Evolutionary conservation across 805 yeast species (phyloP).

Genomic region (Cyberlindnera galapagoensis): DNA sequence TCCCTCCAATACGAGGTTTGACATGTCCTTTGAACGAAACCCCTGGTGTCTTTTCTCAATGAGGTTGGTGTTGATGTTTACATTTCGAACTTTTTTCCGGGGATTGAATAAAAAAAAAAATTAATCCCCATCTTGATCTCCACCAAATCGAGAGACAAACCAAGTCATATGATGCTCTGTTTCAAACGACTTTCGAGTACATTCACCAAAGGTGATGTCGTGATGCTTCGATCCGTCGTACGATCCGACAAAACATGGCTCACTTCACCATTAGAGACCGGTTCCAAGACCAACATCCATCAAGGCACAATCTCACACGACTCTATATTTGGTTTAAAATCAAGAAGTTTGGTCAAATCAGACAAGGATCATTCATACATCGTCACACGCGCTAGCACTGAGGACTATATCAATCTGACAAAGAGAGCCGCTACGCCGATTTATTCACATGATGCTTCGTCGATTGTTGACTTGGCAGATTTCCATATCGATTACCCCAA

Average conservation of each 20-base stretch:
- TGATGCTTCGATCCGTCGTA: slow-evolving; percentile 14
- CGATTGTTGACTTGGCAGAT: slow-evolving; percentile 41
- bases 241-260: slow-evolving; percentile 21
- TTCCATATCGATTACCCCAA: slow-evolving; percentile 36
- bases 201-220: slow-evolving; percentile 16
- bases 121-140: no score
- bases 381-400: slow-evolving; percentile 36
- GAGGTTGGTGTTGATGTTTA: no score
- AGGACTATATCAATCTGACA: slow-evolving; percentile 36
- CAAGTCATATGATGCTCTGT: neutral
- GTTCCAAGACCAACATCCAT: slow-evolving; percentile 16
- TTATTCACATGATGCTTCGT: slow-evolving; percentile 42
- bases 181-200: slow-evolving; percentile 7
- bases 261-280: slow-evolving; percentile 20
- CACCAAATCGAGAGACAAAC: no score
- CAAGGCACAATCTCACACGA: slow-evolving; percentile 28
- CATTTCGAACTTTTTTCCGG: no score
- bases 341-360: slow-evolving; percentile 28
- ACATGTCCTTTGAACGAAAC: slow-evolving; percentile 11
- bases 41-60: neutral
- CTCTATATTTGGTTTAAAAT: slow-evolving; percentile 32
- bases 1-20: slow-evolving; percentile 12
- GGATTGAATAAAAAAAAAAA: no score
- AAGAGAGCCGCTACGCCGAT: slow-evolving; percentile 45
- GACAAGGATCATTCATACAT: slow-evolving; percentile 26